phyloP scores from a whole-genome alignment of 2,329 filamentous ascomycete species.

The Neophaeococcomyces mojaviensis region DNA sequence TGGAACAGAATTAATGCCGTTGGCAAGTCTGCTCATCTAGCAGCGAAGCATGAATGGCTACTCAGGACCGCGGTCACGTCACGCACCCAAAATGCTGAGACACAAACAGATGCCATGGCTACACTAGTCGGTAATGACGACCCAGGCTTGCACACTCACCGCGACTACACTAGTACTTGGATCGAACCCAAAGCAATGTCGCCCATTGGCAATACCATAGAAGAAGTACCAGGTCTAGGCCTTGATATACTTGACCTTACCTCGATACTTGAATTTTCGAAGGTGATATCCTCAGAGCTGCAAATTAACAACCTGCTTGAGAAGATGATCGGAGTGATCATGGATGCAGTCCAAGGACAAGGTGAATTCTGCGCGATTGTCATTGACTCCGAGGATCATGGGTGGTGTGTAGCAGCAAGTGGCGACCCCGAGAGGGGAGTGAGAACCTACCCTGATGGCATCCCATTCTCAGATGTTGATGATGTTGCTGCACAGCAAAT shows the following conservation, averaged over 20 bases:
- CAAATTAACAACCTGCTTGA: conserved; percentile 55
- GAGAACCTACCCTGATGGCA: conserved; percentile 46
- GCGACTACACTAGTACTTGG: conserved; percentile 22
- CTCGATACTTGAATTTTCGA: conserved; percentile 57
- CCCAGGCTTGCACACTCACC: conserved; percentile 28
- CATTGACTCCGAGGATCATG: conserved; percentile 50
- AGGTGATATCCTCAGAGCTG: conserved; percentile 58
- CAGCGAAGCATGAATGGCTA: conserved; percentile 54
- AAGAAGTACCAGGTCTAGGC: conserved; percentile 27
- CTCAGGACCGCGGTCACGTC: conserved; percentile 47
- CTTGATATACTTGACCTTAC: conserved; percentile 58
- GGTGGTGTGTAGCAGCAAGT: conserved; percentile 56
- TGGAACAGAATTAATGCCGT: conserved; percentile 52
- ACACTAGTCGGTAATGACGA: conserved; percentile 22
- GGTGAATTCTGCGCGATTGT: conserved; percentile 55
- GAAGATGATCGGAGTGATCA: conserved; percentile 58
- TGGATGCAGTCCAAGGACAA: conserved; percentile 52
- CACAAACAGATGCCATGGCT: conserved; percentile 45
- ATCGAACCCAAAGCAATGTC: conserved; percentile 18
- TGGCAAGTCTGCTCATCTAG: conserved; percentile 52
- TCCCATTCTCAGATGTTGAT: conserved; percentile 50
- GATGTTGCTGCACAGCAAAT: conserved; percentile 55
- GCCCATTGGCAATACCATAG: conserved; percentile 6
- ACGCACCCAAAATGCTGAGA: conserved; percentile 46
- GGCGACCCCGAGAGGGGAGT: conserved; percentile 50